Evolutionary conservation across 2,329 filamentous ascomycete genomes (phyloP), one percentile per base, ranked within the genome.

Genomic region (Elsinoe ampelina): DNA sequence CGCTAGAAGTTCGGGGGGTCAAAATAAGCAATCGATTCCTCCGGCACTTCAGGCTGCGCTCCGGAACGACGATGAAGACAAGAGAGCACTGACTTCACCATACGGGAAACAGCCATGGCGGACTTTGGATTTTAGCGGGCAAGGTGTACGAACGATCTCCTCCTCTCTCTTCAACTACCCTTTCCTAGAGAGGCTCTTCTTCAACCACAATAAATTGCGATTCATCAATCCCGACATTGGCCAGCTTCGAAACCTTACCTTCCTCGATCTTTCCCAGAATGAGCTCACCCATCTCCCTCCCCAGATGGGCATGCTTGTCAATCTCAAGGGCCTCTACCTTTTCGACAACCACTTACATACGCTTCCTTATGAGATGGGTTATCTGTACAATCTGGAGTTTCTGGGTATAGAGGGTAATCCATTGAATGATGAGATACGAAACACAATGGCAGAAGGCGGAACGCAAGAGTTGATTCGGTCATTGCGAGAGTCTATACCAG

Each of bases 231-330:
- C 86, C 36, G 79, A 84, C 19, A 89, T 98, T 68, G 91, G 93
- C 38, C 81, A 86, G 64, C 77, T 98, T 62, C 84, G 91, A 61
- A 85, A 87, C 61, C 75, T 98, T 50, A 86, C 83, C 35, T 81
- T 91, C 65, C 80, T 98, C 50, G 92, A 98, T 71, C 79, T 91
- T 2, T 97, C 93, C 0, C 84, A 86, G 73, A 98, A 98, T 71
- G 82, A 92, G 60, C 78, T 98, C 59, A 80, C 80, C 7, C 83
- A 87, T 61, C 76, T 98, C 3, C 93, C 93, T 1, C 81, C 87
- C 19, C 92, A 98, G 74, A 83, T 98, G 59, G 93, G 93, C 67
- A 98, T 97, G 92, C 89, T 95, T 65, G 93, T 91, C 26, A 93
- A 91, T 63, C 77, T 98, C 57, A 90, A 89, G 72, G 84, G 87